Evolutionary conservation across 2,329 filamentous ascomycete species (phyloP).

Genomic region (Botrytis deweyae): DNA sequence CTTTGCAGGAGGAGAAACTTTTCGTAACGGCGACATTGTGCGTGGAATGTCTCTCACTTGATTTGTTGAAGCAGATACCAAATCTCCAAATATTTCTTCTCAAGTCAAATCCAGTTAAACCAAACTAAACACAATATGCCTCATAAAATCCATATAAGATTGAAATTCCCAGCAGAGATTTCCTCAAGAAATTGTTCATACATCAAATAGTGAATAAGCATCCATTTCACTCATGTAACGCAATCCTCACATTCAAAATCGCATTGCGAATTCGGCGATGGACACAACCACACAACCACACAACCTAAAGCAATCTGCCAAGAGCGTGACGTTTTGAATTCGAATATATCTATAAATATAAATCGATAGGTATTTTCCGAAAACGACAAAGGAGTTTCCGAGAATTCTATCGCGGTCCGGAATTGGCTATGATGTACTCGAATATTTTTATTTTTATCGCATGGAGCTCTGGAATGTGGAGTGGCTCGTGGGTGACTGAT

Average conservation of each 20-base stretch:
- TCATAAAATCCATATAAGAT: neutral
- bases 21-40: constrained; percentile 24
- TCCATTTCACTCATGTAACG: neutral
- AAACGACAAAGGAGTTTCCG: constrained; percentile 7
- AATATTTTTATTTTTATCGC: constrained; percentile 1
- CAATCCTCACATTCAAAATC: neutral
- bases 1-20: constrained; percentile 19
- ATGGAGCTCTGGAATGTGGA: constrained; percentile 17
- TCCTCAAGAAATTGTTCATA: neutral
- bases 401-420: neutral
- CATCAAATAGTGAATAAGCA: neutral
- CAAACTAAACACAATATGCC: neutral
- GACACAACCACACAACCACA: neutral
- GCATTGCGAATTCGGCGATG: constrained; percentile 8
- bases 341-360: neutral
- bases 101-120: neutral
- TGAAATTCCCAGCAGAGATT: neutral
- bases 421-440: neutral
- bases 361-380: neutral
- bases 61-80: neutral
- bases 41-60: neutral
- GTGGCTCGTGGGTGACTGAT: neutral
- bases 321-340: neutral
- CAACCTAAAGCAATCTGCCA: constrained; percentile 3
- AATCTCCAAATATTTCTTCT: neutral